phyloP scores from a whole-genome alignment of 495 filamentous ascomycete species.

The Trichoderma gamsii region DNA sequence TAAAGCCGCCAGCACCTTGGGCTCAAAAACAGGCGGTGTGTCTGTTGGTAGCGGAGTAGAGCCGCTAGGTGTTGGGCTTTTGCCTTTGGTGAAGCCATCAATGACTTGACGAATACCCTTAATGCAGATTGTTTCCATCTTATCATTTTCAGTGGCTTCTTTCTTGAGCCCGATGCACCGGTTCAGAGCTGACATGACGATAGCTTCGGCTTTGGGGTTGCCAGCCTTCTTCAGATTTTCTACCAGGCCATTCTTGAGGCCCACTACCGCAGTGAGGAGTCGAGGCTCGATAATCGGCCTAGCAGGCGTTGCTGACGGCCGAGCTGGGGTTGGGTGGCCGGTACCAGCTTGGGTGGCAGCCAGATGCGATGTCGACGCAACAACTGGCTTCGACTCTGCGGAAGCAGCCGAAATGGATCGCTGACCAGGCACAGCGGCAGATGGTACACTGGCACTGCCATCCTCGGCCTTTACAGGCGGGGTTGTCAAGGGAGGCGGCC shows the following conservation, averaged over 20 bases:
- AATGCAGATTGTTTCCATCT: slow-evolving; percentile 27
- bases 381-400: slow-evolving; percentile 4
- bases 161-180: slow-evolving; percentile 28
- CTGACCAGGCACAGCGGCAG: not conserved
- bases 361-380: not conserved
- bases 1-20: slow-evolving; percentile 5
- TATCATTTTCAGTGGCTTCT: slow-evolving; percentile 23
- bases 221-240: slow-evolving; percentile 23
- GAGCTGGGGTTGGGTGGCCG: slow-evolving; percentile 17
- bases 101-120: slow-evolving; percentile 16
- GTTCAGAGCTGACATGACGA: slow-evolving; percentile 33
- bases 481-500: slow-evolving; percentile 23
- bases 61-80: not conserved
- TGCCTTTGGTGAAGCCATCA: slow-evolving; percentile 5
- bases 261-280: slow-evolving; percentile 23
- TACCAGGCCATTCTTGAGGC: slow-evolving; percentile 28
- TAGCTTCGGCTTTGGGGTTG: slow-evolving; percentile 19
- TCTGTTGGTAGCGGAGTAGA: not conserved
- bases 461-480: slow-evolving; percentile 14
- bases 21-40: slow-evolving; percentile 10
- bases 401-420: not conserved
- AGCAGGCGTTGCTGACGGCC: slow-evolving; percentile 14
- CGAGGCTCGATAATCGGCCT: slow-evolving; percentile 27
- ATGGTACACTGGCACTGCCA: not conserved
- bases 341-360: slow-evolving; percentile 8